phyloP scores from a whole-genome alignment of 176 grass and related monocot species.

The Zoysia pacifica region DNA sequence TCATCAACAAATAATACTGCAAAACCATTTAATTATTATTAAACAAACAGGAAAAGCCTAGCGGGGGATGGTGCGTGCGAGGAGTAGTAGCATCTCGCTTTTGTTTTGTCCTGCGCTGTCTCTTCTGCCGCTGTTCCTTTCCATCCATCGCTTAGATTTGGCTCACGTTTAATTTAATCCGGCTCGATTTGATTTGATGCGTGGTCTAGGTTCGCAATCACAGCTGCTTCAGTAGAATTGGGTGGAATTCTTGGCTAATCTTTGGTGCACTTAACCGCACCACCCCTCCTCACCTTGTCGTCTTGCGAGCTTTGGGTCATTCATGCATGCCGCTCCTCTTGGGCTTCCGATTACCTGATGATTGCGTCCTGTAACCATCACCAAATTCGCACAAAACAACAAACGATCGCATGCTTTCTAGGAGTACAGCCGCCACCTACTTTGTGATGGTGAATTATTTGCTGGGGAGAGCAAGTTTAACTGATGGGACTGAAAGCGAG shows the following conservation, averaged over 20 bases:
- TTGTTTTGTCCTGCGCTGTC: constrained; percentile 63
- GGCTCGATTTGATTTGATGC: constrained; percentile 13
- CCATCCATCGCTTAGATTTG: constrained; percentile 30
- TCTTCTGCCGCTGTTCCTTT: constrained; percentile 20
- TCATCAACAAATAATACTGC: neutral
- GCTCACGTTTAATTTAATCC: neutral
- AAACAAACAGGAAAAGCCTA: neutral
- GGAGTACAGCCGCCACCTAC: neutral
- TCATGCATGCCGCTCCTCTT: neutral
- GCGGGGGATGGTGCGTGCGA: neutral
- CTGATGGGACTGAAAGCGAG: neutral
- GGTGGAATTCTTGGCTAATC: constrained; percentile 9
- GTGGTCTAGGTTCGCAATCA: neutral
- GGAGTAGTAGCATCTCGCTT: constrained; percentile 31
- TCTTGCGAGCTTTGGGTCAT: constrained; percentile 26
- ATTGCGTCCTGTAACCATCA: constrained; percentile 25
- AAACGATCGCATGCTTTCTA: neutral
- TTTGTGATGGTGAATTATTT: neutral
- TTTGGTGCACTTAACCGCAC: constrained; percentile 17
- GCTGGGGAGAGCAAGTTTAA: neutral
- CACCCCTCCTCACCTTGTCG: constrained; percentile 28
- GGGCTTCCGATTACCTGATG: neutral
- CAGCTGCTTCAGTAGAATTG: neutral
- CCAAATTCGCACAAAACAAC: constrained; percentile 20
- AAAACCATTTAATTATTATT: neutral